Conservation (phyloP, 1,284 basidiomycete genomes). For the Schizopora paradoxa region DNA sequence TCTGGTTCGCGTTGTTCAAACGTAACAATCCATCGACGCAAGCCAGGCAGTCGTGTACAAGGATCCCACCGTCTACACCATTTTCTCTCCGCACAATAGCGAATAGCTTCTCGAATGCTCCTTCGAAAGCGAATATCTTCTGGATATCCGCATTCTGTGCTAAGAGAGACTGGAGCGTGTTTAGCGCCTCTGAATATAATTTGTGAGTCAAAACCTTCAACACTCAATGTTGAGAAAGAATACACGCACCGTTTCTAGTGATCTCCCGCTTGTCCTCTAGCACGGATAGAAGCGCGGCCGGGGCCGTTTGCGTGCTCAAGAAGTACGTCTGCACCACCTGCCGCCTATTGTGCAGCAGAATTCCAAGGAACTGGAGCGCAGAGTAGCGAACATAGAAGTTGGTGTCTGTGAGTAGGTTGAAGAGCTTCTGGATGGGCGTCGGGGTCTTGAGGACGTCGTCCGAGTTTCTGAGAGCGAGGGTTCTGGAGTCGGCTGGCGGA, state of each 20-base stretch:
- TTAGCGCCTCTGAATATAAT: conserved; percentile 61
- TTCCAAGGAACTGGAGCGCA: conserved; percentile 79
- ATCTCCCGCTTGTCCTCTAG: conserved; percentile 82
- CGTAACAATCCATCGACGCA: conserved; percentile 83
- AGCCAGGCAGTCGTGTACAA: conserved; percentile 81
- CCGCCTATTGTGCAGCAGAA: conserved; percentile 75
- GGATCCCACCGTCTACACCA: conserved; percentile 87
- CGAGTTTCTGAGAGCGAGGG: conserved; percentile 68
- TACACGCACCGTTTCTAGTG: conserved; percentile 67
- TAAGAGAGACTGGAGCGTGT: conserved; percentile 78
- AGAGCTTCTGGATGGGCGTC: conserved; percentile 70
- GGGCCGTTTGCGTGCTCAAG: conserved; percentile 75
- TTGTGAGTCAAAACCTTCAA: conserved; percentile 10
- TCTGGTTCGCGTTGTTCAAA: conserved; percentile 96
- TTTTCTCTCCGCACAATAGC: conserved; percentile 85
- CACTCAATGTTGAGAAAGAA: too few relatives aligned
- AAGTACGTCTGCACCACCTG: conserved; percentile 85
- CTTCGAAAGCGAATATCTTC: conserved; percentile 96
- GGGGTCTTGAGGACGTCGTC: conserved; percentile 68
- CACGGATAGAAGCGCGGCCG: conserved; percentile 63
- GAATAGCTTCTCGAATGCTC: conserved; percentile 94
- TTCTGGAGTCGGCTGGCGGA: conserved; percentile 37
- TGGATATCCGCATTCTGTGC: conserved; percentile 91
- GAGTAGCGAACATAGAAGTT: conserved; percentile 88
- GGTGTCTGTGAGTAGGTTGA: conserved; percentile 68